These are phyloP conservation scores for Suillus paluster DNA, from an alignment of 768 basidiomycete genomes.

Conservation along the genomic window DNA sequence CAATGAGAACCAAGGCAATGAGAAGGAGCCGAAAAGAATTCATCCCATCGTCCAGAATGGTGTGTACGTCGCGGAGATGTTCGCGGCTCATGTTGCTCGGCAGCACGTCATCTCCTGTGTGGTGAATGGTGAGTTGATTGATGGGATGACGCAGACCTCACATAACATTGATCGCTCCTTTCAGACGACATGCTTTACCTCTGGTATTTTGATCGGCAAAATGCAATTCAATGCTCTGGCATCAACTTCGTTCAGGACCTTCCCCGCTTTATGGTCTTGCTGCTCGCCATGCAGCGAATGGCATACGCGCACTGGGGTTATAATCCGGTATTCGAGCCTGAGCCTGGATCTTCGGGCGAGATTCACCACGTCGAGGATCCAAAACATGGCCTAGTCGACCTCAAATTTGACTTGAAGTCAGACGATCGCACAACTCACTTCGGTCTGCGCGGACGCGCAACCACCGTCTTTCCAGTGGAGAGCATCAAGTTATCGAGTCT, in stretches of 20 bases:
- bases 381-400: not conserved
- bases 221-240: constrained; percentile 11
- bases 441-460: constrained; percentile 11
- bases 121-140: not conserved
- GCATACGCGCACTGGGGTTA: constrained; percentile 16
- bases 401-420: not conserved
- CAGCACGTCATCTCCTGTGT: not conserved
- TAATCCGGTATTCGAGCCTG: not conserved
- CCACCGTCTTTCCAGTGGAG: constrained; percentile 11
- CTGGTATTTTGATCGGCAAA: constrained; percentile 9
- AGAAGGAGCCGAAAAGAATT: not conserved
- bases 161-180: not conserved
- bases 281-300: constrained; percentile 17
- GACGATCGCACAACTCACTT: constrained; percentile 7
- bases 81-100: not conserved
- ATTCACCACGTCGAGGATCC: not conserved
- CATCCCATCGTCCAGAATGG: constrained; percentile 6
- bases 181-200: constrained; percentile 10
- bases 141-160: not conserved
- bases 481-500: not conserved
- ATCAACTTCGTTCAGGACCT: constrained; percentile 21
- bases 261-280: constrained; percentile 15
- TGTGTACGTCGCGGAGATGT: constrained; percentile 3
- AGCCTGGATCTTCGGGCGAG: not conserved
- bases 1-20: not conserved